These are phyloP conservation scores for Pseudogymnoascus sp. DNA, from an alignment of 2,329 filamentous ascomycete genomes.

Conservation along the genomic window DNA sequence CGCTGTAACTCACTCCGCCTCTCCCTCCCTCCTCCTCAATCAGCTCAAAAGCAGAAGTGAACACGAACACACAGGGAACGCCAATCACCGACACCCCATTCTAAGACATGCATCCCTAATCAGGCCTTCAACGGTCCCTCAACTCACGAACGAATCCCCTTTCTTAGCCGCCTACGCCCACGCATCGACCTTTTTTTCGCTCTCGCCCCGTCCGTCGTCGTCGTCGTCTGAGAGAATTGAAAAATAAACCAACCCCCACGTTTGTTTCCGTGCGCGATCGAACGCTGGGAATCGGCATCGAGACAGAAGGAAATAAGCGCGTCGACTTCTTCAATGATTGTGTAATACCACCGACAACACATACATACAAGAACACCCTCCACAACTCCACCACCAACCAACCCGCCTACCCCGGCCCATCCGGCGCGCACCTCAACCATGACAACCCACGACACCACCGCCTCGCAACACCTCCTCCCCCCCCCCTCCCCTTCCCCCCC, in stretches of 20 bases:
- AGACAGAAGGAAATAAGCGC: neutral
- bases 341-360: neutral
- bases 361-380: neutral
- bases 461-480: slow-evolving; percentile 42
- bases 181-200: slow-evolving; percentile 2
- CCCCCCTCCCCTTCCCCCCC: slow-evolving; percentile 37
- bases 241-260: neutral
- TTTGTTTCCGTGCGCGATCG: neutral
- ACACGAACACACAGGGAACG: neutral
- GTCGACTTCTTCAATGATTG: neutral
- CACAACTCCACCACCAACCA: neutral
- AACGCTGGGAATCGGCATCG: neutral
- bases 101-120: neutral
- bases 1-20: neutral
- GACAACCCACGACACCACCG: slow-evolving; percentile 44
- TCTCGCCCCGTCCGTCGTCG: neutral
- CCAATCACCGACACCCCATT: neutral
- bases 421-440: slow-evolving; percentile 28
- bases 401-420: too few relatives aligned
- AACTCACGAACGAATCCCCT: neutral
- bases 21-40: neutral
- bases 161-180: neutral
- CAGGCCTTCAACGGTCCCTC: neutral
- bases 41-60: neutral
- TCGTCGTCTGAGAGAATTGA: neutral